Percentiles rank a stretch among this genome's conserved stretches.
Conservation (phyloP, 306 rosid species). For the Lathyrus aphaca region DNA sequence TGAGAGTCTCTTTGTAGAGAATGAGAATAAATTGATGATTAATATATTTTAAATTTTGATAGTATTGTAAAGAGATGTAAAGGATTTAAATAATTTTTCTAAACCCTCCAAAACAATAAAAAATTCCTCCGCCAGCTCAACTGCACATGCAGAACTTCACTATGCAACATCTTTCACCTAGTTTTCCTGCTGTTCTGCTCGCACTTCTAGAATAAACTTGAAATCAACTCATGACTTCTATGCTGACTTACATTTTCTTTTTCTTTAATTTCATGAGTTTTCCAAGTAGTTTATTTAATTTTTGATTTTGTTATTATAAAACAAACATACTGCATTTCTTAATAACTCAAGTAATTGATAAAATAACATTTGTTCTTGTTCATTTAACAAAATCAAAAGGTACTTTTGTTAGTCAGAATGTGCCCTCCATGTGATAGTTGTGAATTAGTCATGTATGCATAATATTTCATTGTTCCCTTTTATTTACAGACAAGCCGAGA, state of each 20-base stretch:
- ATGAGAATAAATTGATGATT: not conserved
- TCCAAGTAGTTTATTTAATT: constrained; percentile 15
- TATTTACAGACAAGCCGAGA: constrained; percentile 66
- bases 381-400: constrained; percentile 21
- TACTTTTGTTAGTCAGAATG: not conserved
- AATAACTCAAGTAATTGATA: not conserved
- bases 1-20: not conserved
- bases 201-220: not conserved
- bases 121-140: not conserved
- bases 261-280: constrained; percentile 23
- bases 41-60: not conserved
- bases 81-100: not conserved
- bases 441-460: constrained; percentile 19
- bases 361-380: constrained; percentile 22
- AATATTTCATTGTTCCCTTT: constrained; percentile 29
- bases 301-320: constrained; percentile 22
- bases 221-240: constrained; percentile 4
- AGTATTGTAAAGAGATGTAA: not conserved
- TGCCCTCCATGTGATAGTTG: constrained; percentile 18
- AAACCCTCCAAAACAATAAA: not conserved
- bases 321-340: constrained; percentile 2
- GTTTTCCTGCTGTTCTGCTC: not conserved
- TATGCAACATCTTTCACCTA: constrained; percentile 16
- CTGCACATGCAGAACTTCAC: not conserved
- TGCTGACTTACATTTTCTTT: constrained; percentile 27